Conservation (phyloP, 1,284 basidiomycete species). For the Ganoderma sinense region DNA sequence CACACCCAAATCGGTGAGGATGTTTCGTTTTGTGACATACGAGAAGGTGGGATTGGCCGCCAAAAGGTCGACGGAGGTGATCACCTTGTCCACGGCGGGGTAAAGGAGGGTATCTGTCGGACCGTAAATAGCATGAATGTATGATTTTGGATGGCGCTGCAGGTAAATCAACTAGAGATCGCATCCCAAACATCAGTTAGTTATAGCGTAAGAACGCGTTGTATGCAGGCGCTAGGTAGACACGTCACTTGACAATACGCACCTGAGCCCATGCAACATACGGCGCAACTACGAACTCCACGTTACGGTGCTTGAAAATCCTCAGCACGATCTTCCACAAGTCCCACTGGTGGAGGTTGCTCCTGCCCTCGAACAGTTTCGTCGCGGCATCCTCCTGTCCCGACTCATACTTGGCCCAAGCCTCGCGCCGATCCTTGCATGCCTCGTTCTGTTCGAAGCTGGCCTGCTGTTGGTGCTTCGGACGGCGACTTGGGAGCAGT, state of each 20-base stretch:
- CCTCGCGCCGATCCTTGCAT: constrained; percentile 79
- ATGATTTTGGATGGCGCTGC: constrained; percentile 91
- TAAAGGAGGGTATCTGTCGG: constrained; percentile 92
- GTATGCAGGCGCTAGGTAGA: constrained; percentile 29
- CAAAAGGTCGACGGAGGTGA: constrained; percentile 85
- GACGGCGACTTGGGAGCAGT: constrained; percentile 73
- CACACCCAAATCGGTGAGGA: constrained; percentile 82
- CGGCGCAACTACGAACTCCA: constrained; percentile 96
- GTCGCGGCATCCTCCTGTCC: constrained; percentile 90
- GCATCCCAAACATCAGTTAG: constrained; percentile 17
- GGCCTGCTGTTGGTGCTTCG: constrained; percentile 61
- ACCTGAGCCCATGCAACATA: constrained; percentile 96
- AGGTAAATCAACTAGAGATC: constrained; percentile 85
- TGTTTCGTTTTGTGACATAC: constrained; percentile 83
- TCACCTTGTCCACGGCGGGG: constrained; percentile 90
- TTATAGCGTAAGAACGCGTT: constrained; percentile 9
- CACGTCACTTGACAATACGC: constrained; percentile 39
- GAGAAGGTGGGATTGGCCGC: constrained; percentile 78
- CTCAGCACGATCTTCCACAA: constrained; percentile 92
- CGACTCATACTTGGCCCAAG: constrained; percentile 91
- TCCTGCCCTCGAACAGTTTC: constrained; percentile 80
- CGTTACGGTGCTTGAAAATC: constrained; percentile 93
- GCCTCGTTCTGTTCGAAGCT: constrained; percentile 73
- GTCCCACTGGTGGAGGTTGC: constrained; percentile 81
- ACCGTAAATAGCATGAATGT: constrained; percentile 95